Percentiles rank a stretch among this genome's conserved stretches.
These are phyloP conservation scores for Pleodorina starrii DNA, from an alignment of 139 green algal genomes.

Conservation along the genomic window DNA sequence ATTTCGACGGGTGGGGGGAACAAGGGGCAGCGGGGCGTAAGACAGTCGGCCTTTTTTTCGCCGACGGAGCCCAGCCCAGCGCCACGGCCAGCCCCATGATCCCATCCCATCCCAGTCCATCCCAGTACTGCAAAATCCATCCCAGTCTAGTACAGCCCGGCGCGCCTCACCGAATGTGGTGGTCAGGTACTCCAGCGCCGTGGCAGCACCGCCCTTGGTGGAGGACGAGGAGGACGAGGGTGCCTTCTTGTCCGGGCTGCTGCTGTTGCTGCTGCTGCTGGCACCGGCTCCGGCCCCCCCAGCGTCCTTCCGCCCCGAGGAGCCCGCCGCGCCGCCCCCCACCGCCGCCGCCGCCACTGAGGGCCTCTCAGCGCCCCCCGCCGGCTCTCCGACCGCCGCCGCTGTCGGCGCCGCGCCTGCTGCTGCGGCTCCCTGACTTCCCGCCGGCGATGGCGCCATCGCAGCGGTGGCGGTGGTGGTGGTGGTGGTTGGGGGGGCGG, in stretches of 20 bases:
- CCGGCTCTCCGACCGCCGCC: not conserved
- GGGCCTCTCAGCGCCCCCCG: too few relatives aligned
- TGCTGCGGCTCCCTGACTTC: too few relatives aligned
- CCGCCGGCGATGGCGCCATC: not conserved
- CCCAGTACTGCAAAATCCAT: not conserved
- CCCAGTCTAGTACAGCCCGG: too few relatives aligned
- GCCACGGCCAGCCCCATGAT: not conserved
- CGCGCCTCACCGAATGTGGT: constrained; percentile 39
- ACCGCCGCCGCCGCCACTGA: too few relatives aligned
- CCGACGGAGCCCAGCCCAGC: too few relatives aligned
- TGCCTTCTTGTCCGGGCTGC: not conserved
- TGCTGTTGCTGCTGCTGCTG: not conserved
- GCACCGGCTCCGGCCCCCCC: too few relatives aligned
- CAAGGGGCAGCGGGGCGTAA: too few relatives aligned
- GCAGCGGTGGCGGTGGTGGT: not conserved
- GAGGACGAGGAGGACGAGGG: not conserved
- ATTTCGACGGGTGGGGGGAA: too few relatives aligned
- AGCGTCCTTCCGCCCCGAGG: not conserved
- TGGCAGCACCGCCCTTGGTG: not conserved
- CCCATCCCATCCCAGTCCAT: not conserved
- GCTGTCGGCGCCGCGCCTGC: not conserved
- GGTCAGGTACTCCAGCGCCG: constrained; percentile 40
- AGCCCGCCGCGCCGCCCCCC: too few relatives aligned
- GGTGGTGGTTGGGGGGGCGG: not conserved
- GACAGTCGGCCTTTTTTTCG: too few relatives aligned